Conservation (phyloP, 192 early-diverging fungal genomes). For the Thamnidium elegans region DNA sequence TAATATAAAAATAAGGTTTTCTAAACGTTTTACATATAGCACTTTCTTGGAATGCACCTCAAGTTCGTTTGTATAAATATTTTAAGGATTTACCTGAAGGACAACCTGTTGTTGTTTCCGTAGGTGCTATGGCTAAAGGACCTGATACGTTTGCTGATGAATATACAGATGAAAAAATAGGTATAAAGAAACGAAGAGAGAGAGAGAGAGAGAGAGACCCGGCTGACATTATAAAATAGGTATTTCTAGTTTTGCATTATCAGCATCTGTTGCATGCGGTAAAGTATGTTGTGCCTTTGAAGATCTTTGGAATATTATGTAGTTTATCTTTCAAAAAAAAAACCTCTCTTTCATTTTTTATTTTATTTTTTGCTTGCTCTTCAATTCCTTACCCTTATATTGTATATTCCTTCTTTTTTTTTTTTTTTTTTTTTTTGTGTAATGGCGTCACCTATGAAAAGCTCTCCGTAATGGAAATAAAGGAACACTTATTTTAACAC, state of each 20-base stretch:
- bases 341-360: not conserved
- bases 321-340: conserved; percentile 9
- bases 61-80: conserved; percentile 75
- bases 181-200: conserved; percentile 37
- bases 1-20: not conserved
- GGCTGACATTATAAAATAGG: conserved; percentile 7
- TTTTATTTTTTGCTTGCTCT: not conserved
- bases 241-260: conserved; percentile 90
- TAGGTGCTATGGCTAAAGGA: conserved; percentile 96
- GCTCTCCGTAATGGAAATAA: too few species aligned
- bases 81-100: conserved; percentile 64
- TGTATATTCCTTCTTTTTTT: not conserved
- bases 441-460: not conserved
- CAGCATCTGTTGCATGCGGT: conserved; percentile 91
- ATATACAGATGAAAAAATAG: conserved; percentile 94
- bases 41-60: conserved; percentile 82
- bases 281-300: conserved; percentile 90
- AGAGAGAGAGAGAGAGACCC: too few species aligned
- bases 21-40: conserved; percentile 39
- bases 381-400: not conserved
- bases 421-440: not conserved
- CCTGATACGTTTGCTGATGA: conserved; percentile 90
- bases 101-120: conserved; percentile 83
- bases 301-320: conserved; percentile 85
- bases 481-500: too few species aligned